These are phyloP conservation scores for Aspergillus terreus DNA, from an alignment of 2,329 filamentous ascomycete species.

Conservation along the genomic window DNA sequence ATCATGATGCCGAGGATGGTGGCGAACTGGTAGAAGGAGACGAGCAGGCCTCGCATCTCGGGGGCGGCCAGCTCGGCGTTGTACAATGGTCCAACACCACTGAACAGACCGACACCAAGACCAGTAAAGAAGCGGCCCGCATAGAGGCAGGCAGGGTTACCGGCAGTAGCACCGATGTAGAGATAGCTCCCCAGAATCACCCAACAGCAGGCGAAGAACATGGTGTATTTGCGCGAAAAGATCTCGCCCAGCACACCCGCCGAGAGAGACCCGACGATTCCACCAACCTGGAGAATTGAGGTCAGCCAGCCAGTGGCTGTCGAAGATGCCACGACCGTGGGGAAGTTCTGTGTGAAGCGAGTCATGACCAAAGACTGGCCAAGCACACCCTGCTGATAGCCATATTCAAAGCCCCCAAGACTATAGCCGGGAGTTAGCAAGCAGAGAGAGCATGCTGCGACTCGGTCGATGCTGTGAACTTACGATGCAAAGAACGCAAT, in stretches of 20 bases:
- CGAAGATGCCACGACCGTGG: conserved; percentile 41
- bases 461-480: not conserved
- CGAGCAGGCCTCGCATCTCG: conserved; percentile 29
- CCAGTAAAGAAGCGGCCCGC: conserved; percentile 30
- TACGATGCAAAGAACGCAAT: conserved; percentile 50
- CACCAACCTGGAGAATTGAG: conserved; percentile 51
- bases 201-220: conserved; percentile 50
- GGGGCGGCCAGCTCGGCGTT: conserved; percentile 46
- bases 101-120: conserved; percentile 31
- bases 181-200: conserved; percentile 43
- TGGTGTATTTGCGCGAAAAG: conserved; percentile 50
- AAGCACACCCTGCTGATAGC: conserved; percentile 44
- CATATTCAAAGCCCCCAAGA: conserved; percentile 48
- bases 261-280: conserved; percentile 40
- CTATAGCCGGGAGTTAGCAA: conserved; percentile 7
- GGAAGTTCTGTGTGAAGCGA: conserved; percentile 46
- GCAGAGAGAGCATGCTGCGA: too few species aligned
- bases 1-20: conserved; percentile 35
- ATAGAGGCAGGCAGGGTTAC: conserved; percentile 22
- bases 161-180: conserved; percentile 22
- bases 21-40: conserved; percentile 33
- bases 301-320: conserved; percentile 43
- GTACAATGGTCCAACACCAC: conserved; percentile 45
- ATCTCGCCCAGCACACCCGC: conserved; percentile 49
- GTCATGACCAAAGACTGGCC: conserved; percentile 49